A percentile compares a stretch with the other conserved stretches of the same genome.
Conservation (phyloP, 2,329 filamentous ascomycete genomes). For the Talaromyces pinophilus region DNA sequence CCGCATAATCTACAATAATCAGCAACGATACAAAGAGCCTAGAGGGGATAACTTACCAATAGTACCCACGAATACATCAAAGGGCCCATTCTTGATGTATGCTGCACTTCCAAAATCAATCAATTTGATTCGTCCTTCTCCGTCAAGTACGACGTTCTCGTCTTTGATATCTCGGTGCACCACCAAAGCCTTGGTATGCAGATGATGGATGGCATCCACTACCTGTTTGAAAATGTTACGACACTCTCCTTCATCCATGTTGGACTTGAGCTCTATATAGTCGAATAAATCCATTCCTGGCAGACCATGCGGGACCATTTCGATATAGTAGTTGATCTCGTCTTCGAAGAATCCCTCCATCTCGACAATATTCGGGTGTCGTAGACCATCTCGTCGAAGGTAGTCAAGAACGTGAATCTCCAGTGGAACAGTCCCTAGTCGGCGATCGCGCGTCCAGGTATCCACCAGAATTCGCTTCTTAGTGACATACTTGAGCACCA, state of each 20-base stretch:
- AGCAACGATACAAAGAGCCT: not conserved
- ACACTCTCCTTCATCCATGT: constrained; percentile 94
- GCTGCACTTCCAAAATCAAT: constrained; percentile 98
- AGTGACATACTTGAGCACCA: constrained; percentile 96
- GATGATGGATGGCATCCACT: constrained; percentile 81
- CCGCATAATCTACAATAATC: constrained; percentile 78
- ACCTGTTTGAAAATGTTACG: constrained; percentile 95
- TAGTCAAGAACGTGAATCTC: constrained; percentile 98
- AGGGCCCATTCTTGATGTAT: constrained; percentile 97
- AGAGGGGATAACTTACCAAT: constrained; percentile 66
- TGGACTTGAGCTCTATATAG: constrained; percentile 93
- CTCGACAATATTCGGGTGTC: constrained; percentile 67
- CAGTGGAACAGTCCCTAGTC: constrained; percentile 88
- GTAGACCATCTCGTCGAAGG: constrained; percentile 69
- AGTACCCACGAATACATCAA: constrained; percentile 98
- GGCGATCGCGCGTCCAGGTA: constrained; percentile 94
- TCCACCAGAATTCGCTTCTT: constrained; percentile 96
- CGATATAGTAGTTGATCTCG: constrained; percentile 88
- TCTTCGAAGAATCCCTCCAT: constrained; percentile 70
- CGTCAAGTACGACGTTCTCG: constrained; percentile 94
- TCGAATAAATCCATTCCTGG: constrained; percentile 99
- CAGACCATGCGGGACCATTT: constrained; percentile 89
- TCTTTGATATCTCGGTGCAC: constrained; percentile 99
- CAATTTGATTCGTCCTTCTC: constrained; percentile 91
- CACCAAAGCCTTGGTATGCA: constrained; percentile 86